Conservation (phyloP, 257 asterid species). For the Solanum corneliomulleri region DNA sequence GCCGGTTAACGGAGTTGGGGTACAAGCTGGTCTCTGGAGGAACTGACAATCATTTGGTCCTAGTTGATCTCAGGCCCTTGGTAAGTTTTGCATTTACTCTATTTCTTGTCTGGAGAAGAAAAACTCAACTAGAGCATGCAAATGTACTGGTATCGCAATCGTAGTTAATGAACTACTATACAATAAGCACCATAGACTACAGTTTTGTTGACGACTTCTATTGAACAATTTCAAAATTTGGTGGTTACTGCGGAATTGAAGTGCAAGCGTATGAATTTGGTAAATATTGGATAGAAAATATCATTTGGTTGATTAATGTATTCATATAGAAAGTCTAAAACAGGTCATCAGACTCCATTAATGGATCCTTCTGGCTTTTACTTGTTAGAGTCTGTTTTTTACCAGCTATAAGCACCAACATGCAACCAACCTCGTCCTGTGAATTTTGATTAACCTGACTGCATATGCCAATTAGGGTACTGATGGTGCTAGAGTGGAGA, state of each 20-base stretch:
- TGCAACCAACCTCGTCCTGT: background rate
- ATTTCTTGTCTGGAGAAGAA: background rate
- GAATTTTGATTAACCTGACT: background rate
- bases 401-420: background rate
- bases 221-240: background rate
- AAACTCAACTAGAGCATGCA: background rate
- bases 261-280: background rate
- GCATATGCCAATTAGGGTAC: conserved; percentile 33
- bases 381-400: background rate
- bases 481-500: conserved; percentile 96
- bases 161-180: background rate
- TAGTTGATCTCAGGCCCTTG: conserved; percentile 87
- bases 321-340: background rate
- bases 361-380: background rate
- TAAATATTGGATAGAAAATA: background rate
- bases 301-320: background rate
- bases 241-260: background rate
- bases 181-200: background rate
- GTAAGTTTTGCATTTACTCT: conserved; percentile 22
- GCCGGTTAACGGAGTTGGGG: conserved; percentile 60
- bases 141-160: background rate
- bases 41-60: conserved; percentile 95
- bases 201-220: background rate
- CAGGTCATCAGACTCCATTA: background rate
- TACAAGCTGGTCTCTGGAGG: conserved; percentile 89